A percentile compares a stretch with the other conserved stretches of the same genome.
Conservation (phyloP, 148 eudicot species). For the Chenopodium berlandieri region DNA sequence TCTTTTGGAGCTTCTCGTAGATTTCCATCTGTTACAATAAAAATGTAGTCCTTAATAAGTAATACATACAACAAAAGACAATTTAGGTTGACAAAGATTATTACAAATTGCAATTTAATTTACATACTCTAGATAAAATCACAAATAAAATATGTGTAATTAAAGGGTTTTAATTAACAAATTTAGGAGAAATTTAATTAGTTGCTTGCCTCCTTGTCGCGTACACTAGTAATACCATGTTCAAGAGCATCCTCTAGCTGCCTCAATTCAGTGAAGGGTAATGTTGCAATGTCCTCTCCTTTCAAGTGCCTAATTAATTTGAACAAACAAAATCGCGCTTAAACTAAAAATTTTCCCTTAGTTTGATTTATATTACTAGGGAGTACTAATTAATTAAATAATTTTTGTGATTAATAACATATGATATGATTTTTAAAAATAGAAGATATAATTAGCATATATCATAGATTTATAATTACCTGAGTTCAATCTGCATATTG, state of each 20-base stretch:
- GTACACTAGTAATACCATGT: slow-evolving; percentile 44
- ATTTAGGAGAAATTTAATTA: no score
- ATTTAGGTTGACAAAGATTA: not conserved
- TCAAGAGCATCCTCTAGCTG: slow-evolving; percentile 58
- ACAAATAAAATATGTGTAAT: not conserved
- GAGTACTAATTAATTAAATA: no score
- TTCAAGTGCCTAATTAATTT: slow-evolving; percentile 57
- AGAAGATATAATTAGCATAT: no score
- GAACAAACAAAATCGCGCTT: no score
- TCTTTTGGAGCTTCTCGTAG: slow-evolving; percentile 37
- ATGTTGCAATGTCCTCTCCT: slow-evolving; percentile 68
- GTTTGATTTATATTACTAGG: no score
- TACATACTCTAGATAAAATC: not conserved
- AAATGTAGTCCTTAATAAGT: no score
- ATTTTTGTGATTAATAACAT: no score
- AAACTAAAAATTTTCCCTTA: no score
- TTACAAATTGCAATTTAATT: no score
- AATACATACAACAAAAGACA: no score
- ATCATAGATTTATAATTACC: slow-evolving; percentile 33
- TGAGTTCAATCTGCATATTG: slow-evolving; percentile 65
- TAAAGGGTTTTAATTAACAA: not conserved
- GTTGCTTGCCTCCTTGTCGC: slow-evolving; percentile 48
- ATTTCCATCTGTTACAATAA: slow-evolving; percentile 49
- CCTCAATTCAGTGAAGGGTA: slow-evolving; percentile 53
- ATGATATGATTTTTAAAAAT: no score